Conservation (phyloP, 768 basidiomycete species). For the Boletus coccyginus region DNA sequence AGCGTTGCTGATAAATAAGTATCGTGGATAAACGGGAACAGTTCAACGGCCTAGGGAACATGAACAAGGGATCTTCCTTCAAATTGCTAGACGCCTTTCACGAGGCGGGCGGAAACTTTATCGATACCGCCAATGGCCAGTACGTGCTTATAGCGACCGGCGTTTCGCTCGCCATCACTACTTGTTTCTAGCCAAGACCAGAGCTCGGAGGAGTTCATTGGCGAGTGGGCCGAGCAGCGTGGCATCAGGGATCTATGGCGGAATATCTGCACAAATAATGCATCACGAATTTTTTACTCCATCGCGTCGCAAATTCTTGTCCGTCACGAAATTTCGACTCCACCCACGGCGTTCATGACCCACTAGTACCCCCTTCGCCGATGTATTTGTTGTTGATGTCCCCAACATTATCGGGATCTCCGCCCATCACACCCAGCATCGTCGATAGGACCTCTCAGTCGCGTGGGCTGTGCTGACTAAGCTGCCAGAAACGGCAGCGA, state of each 20-base stretch:
- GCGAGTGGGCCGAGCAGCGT: slow-evolving; percentile 47
- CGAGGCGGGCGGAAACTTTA: slow-evolving; percentile 48
- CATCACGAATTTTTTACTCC: too few species aligned
- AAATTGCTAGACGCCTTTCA: slow-evolving; percentile 44
- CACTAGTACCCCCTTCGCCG: too few species aligned
- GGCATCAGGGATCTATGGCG: slow-evolving; percentile 43
- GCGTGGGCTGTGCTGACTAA: too few species aligned
- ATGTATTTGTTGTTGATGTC: too few species aligned
- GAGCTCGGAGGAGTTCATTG: slow-evolving; percentile 50
- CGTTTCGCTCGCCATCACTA: neutral
- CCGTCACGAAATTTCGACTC: too few species aligned
- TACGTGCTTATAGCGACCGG: slow-evolving; percentile 9
- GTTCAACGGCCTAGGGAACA: slow-evolving; percentile 32
- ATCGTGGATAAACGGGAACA: slow-evolving; percentile 40
- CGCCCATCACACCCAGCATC: too few species aligned
- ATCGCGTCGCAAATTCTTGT: too few species aligned
- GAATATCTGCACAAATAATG: too few species aligned
- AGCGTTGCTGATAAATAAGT: slow-evolving; percentile 81
- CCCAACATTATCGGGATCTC: too few species aligned
- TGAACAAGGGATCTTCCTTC: slow-evolving; percentile 43
- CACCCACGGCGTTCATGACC: too few species aligned
- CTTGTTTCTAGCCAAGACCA: slow-evolving; percentile 44
- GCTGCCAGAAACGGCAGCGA: too few species aligned
- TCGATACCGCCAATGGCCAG: slow-evolving; percentile 49
- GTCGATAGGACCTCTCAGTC: too few species aligned